Conservation (phyloP, 2,329 filamentous ascomycete species). For the Lachnellula cervina region DNA sequence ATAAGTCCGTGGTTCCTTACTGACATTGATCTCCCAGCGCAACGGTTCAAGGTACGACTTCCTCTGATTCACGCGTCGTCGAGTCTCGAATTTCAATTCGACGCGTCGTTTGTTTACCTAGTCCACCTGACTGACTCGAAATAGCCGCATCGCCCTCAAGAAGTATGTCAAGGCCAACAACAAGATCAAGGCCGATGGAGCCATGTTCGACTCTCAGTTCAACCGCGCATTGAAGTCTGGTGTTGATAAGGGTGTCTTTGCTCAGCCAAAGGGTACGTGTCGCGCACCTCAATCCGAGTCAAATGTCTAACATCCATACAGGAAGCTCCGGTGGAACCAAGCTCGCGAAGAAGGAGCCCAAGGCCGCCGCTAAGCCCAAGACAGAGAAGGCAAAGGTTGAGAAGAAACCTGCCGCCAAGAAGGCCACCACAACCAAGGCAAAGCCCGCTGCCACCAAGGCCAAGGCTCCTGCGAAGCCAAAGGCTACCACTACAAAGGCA, state of each 20-base stretch:
- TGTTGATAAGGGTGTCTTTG: slow-evolving; percentile 64
- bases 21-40: slow-evolving; percentile 22
- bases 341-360: slow-evolving; percentile 57
- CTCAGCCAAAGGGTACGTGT: slow-evolving; percentile 65
- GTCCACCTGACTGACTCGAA: slow-evolving; percentile 14
- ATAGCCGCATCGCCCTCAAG: slow-evolving; percentile 62
- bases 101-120: slow-evolving; percentile 23
- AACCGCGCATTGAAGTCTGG: slow-evolving; percentile 64
- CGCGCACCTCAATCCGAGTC: not conserved
- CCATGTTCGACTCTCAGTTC: slow-evolving; percentile 62
- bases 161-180: slow-evolving; percentile 72
- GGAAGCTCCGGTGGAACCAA: slow-evolving; percentile 68
- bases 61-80: slow-evolving; percentile 1
- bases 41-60: slow-evolving; percentile 32
- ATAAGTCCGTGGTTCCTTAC: not conserved
- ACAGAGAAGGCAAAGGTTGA: slow-evolving; percentile 30
- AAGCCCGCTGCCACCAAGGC: slow-evolving; percentile 33
- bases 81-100: slow-evolving; percentile 4
- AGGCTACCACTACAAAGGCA: slow-evolving; percentile 39
- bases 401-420: slow-evolving; percentile 38
- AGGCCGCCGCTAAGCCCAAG: slow-evolving; percentile 37
- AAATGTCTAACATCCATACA: slow-evolving; percentile 34
- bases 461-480: slow-evolving; percentile 33
- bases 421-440: slow-evolving; percentile 45
- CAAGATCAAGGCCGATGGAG: slow-evolving; percentile 52